A percentile compares a stretch with the other conserved stretches of the same genome.
phyloP scores from a whole-genome alignment of 352 stramenopile species.

The Globisporangium heterothallicum region DNA sequence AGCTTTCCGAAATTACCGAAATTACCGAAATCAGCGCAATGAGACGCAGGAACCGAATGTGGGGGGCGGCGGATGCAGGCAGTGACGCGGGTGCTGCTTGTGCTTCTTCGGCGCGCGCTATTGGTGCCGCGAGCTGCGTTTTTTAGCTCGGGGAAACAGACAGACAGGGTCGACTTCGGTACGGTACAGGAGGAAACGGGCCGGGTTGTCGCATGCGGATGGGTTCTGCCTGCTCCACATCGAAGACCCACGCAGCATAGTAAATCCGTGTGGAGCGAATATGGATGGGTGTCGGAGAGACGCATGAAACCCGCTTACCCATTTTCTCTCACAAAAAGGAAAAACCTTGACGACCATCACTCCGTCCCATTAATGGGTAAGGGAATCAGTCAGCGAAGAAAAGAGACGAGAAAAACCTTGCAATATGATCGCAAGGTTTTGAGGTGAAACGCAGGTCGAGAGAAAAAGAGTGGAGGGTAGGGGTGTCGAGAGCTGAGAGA shows the following conservation, averaged over 20 bases:
- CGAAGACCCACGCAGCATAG: not conserved
- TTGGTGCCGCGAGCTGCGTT: slow-evolving; percentile 26
- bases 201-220: not conserved
- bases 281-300: no score
- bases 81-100: not conserved
- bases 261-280: no score
- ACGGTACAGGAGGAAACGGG: not conserved
- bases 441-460: not conserved
- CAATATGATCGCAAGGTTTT: not conserved
- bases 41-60: not conserved
- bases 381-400: not conserved
- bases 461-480: not conserved
- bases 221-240: not conserved
- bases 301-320: no score
- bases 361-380: no score
- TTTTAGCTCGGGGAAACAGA: slow-evolving; percentile 3
- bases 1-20: not conserved
- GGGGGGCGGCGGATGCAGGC: not conserved
- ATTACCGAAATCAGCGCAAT: not conserved
- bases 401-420: not conserved
- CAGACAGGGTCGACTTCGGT: not conserved
- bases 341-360: no score
- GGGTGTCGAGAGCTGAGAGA: not conserved
- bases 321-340: no score
- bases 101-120: slow-evolving; percentile 18